phyloP scores from a whole-genome alignment of 106 monocot species.

The Phalaenopsis equestris region DNA sequence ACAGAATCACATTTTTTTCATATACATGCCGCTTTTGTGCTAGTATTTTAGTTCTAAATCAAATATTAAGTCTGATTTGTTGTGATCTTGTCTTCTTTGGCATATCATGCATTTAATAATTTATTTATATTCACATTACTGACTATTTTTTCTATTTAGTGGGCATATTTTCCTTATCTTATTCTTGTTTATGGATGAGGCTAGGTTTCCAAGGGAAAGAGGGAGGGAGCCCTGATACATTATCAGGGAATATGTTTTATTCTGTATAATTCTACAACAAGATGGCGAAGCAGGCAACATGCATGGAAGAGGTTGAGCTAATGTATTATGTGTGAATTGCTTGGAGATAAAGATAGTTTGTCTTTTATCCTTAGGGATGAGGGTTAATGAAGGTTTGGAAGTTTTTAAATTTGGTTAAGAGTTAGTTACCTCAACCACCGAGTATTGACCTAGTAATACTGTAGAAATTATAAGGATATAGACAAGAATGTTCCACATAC shows the following conservation, averaged over 20 bases:
- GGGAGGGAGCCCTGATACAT: not conserved
- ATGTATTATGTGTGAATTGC: not conserved
- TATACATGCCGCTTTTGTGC: not conserved
- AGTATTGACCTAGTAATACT: not conserved
- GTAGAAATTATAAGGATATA: not conserved
- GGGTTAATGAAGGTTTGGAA: not conserved
- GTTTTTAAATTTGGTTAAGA: not conserved
- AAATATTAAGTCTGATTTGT: not conserved
- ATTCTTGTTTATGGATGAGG: not conserved
- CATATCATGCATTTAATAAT: not conserved
- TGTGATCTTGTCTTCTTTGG: not conserved
- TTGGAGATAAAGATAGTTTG: not conserved
- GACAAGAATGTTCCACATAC: not conserved
- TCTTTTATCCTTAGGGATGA: not conserved
- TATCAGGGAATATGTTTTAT: not conserved
- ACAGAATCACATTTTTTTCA: slow-evolving; percentile 5
- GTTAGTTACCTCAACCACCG: not conserved
- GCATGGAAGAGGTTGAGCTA: not conserved
- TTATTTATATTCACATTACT: not conserved
- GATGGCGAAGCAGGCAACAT: not conserved
- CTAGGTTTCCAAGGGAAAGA: not conserved
- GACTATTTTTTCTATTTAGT: not conserved
- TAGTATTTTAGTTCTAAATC: not conserved
- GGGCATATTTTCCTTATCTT: not conserved
- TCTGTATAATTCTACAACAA: not conserved